These are phyloP conservation scores for Schizonepeta tenuifolia DNA, from an alignment of 257 asterid genomes.

Conservation along the genomic window DNA sequence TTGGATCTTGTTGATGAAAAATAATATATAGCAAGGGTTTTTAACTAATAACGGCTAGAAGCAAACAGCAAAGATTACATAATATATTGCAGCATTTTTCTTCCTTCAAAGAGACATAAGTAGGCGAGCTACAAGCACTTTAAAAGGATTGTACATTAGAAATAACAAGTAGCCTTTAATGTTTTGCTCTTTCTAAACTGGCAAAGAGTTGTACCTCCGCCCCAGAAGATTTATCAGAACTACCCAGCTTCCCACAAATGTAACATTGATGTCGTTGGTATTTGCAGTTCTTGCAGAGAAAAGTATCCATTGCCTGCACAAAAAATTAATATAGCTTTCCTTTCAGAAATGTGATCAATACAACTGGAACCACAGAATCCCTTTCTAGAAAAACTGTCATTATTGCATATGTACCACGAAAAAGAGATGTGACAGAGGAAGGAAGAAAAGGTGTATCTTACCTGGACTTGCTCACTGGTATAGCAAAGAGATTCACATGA, in stretches of 20 bases:
- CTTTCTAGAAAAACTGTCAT: slow-evolving; percentile 11
- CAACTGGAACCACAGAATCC: slow-evolving; percentile 3
- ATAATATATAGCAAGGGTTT: background rate
- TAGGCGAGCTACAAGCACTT: slow-evolving; percentile 18
- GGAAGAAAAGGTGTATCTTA: slow-evolving; percentile 35
- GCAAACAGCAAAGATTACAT: background rate
- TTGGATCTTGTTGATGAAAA: slow-evolving; percentile 3
- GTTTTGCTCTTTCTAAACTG: background rate
- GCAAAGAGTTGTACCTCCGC: slow-evolving; percentile 56
- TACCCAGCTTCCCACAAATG: slow-evolving; percentile 69
- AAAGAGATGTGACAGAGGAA: slow-evolving; percentile 12
- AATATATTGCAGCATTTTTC: background rate
- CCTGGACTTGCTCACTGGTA: slow-evolving; percentile 51
- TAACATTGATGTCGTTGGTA: slow-evolving; percentile 70
- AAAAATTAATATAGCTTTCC: slow-evolving; percentile 29
- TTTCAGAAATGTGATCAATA: slow-evolving; percentile 25
- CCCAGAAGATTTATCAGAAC: slow-evolving; percentile 61
- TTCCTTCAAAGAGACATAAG: slow-evolving; percentile 5
- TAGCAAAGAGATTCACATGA: slow-evolving; percentile 71
- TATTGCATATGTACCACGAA: background rate
- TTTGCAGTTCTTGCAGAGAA: slow-evolving; percentile 68
- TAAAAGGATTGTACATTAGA: slow-evolving; percentile 17
- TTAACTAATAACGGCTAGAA: background rate
- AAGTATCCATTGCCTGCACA: slow-evolving; percentile 61
- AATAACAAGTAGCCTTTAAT: slow-evolving; percentile 18